phyloP scores from a whole-genome alignment of 2,329 filamentous ascomycete species.

The Penicillium janthinellum region DNA sequence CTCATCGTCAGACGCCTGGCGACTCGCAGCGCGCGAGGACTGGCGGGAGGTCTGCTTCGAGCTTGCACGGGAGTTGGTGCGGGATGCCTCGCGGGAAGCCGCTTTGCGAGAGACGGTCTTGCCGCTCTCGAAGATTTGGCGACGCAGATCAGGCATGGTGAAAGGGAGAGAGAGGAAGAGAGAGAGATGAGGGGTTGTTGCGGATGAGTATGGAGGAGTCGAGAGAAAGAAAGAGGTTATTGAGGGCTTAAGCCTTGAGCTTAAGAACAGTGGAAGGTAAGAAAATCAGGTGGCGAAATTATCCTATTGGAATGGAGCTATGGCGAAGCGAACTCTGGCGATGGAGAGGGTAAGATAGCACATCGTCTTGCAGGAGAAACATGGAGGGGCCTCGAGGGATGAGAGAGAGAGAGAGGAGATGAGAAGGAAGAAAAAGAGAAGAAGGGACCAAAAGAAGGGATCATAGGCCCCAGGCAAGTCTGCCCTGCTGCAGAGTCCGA shows the following conservation, averaged over 20 bases:
- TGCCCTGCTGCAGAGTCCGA: neutral
- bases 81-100: conserved; percentile 57
- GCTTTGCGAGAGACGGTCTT: conserved; percentile 67
- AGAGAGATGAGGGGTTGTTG: neutral
- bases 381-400: conserved; percentile 14
- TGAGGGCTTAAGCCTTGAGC: neutral
- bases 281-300: conserved; percentile 9
- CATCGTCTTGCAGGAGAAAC: conserved; percentile 20
- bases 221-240: neutral
- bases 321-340: conserved; percentile 17
- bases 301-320: conserved; percentile 25
- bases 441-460: neutral
- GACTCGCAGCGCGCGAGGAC: conserved; percentile 57
- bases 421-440: conserved; percentile 5
- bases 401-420: conserved; percentile 10
- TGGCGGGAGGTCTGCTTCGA: conserved; percentile 56
- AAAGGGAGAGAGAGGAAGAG: neutral
- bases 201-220: neutral
- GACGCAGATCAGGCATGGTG: conserved; percentile 53
- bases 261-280: neutral
- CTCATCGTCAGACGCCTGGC: conserved; percentile 62
- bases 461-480: neutral
- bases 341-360: conserved; percentile 16
- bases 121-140: conserved; percentile 64
- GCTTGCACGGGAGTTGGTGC: conserved; percentile 53